These are phyloP conservation scores for Nakataea oryzae DNA, from an alignment of 2,329 filamentous ascomycete species.

Conservation along the genomic window DNA sequence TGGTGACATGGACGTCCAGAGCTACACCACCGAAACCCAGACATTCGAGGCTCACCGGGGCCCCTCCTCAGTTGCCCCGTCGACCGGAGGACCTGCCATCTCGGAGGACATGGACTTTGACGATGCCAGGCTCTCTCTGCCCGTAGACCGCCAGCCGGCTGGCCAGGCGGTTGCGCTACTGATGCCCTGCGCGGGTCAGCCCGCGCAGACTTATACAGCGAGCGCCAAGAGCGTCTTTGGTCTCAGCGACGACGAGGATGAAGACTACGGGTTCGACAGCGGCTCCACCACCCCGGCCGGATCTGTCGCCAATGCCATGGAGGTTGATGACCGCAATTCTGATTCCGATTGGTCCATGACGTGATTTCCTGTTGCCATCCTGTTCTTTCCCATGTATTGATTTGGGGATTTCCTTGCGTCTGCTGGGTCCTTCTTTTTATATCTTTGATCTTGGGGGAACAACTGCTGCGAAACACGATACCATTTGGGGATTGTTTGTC, in stretches of 20 bases:
- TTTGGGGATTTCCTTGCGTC: too few relatives aligned
- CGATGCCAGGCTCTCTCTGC: conserved; percentile 22
- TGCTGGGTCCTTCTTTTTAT: too few relatives aligned
- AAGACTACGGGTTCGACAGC: conserved; percentile 2
- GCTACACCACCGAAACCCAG: conserved; percentile 19
- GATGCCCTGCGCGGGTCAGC: neutral
- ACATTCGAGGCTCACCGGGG: conserved; percentile 26
- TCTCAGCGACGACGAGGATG: neutral
- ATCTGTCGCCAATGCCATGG: conserved; percentile 2
- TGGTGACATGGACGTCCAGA: conserved; percentile 18
- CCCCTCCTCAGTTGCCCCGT: conserved; percentile 20
- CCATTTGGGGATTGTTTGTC: too few relatives aligned
- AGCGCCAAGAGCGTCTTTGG: neutral
- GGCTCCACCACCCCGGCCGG: neutral
- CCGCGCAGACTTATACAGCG: neutral
- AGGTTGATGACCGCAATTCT: conserved; percentile 11
- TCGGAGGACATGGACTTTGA: conserved; percentile 18
- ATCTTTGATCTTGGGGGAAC: too few relatives aligned
- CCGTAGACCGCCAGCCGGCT: conserved; percentile 16
- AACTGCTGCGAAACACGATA: too few relatives aligned
- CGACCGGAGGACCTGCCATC: conserved; percentile 15
- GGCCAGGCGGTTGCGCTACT: conserved; percentile 10
- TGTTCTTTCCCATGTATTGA: neutral
- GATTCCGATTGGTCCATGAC: conserved; percentile 2
- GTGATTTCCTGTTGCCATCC: neutral